phyloP scores from a whole-genome alignment of 352 stramenopile genomes.

The Chrysophaeum taylorii region DNA sequence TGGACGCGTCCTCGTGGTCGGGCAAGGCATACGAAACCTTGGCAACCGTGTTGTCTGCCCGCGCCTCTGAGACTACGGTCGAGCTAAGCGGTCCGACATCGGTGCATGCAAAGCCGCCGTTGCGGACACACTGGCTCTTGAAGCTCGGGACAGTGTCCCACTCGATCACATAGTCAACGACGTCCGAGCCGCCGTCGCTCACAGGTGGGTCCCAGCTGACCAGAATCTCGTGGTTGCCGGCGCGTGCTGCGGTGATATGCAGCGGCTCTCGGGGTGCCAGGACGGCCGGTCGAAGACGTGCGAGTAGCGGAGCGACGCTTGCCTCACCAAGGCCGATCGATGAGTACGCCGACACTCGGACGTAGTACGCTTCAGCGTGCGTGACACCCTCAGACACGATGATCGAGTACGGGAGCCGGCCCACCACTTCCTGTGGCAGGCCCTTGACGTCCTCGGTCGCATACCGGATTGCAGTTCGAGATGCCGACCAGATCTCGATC shows the following conservation, averaged over 20 bases:
- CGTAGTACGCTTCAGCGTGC: conserved; percentile 58
- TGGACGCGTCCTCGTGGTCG: conserved; percentile 30
- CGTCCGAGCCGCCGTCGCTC: conserved; percentile 38
- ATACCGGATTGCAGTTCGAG: conserved; percentile 22
- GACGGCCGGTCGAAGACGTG: conserved; percentile 29
- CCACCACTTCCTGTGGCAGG: conserved; percentile 38
- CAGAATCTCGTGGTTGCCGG: conserved; percentile 34
- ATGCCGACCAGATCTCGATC: conserved; percentile 26
- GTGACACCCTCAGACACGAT: conserved; percentile 56
- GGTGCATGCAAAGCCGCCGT: conserved; percentile 18
- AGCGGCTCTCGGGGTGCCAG: conserved; percentile 33
- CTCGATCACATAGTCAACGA: conserved; percentile 58
- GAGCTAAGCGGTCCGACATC: conserved; percentile 11
- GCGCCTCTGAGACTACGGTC: conserved; percentile 19
- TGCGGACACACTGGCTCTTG: conserved; percentile 27
- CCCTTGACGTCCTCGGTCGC: conserved; percentile 41
- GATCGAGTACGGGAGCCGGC: conserved; percentile 38
- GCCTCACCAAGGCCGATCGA: conserved; percentile 38
- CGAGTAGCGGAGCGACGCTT: conserved; percentile 20
- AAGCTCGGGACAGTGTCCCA: conserved; percentile 71
- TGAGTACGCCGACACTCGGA: conserved; percentile 82
- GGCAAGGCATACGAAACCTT: conserved; percentile 32
- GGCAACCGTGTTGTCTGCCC: conserved; percentile 32
- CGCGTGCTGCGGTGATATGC: conserved; percentile 29
- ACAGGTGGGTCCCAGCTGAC: conserved; percentile 42